Percentiles rank a stretch among this genome's conserved stretches.
phyloP scores from a whole-genome alignment of 768 basidiomycete genomes.

The Trametes gibbosa region DNA sequence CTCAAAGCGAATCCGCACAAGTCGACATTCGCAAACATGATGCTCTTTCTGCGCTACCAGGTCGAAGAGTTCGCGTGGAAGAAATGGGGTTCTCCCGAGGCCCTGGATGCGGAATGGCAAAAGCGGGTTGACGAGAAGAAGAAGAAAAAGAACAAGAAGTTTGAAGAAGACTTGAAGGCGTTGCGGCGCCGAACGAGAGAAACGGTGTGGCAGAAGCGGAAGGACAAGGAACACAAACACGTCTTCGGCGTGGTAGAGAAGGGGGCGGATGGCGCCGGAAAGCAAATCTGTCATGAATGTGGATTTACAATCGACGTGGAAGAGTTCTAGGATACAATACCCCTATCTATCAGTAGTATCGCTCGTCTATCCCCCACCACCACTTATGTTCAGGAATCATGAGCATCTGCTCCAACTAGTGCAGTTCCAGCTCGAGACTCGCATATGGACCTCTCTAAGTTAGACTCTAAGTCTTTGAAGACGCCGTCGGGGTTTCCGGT shows the following conservation, averaged over 20 bases:
- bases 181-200: conserved; percentile 82
- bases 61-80: conserved; percentile 97
- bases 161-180: conserved; percentile 86
- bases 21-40: conserved; percentile 97
- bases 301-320: conserved; percentile 92
- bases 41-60: conserved; percentile 92
- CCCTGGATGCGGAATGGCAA: conserved; percentile 85
- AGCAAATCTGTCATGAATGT: conserved; percentile 84
- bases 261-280: conserved; percentile 50
- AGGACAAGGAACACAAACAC: conserved; percentile 88
- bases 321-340: conserved; percentile 47
- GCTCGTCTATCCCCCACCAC: too few relatives aligned
- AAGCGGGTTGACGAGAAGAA: conserved; percentile 77
- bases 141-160: conserved; percentile 90
- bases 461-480: too few relatives aligned
- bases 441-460: too few relatives aligned
- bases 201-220: conserved; percentile 83
- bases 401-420: too few relatives aligned
- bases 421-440: too few relatives aligned
- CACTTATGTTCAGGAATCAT: neutral
- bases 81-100: conserved; percentile 96
- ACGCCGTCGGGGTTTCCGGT: too few relatives aligned
- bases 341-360: too few relatives aligned
- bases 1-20: conserved; percentile 94
- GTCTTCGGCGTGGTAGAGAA: conserved; percentile 63